A percentile compares a stretch with the other conserved stretches of the same genome.
Conservation (phyloP, 352 stramenopile genomes). For the Pythium periplocum region DNA sequence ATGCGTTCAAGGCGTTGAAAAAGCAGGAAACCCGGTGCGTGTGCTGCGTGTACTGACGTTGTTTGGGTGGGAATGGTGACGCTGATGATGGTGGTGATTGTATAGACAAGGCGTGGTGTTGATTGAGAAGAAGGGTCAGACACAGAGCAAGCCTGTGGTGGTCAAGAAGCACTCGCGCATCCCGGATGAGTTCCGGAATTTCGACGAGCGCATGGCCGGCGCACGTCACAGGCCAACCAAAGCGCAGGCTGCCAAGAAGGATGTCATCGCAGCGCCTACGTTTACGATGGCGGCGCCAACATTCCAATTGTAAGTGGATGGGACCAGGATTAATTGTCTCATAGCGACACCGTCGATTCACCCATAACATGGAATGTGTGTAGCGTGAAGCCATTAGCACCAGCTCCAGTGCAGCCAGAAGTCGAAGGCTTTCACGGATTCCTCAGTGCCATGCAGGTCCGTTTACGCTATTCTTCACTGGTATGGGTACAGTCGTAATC, state of each 20-base stretch:
- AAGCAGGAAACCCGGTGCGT: slow-evolving; percentile 54
- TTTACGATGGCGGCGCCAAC: slow-evolving; percentile 61
- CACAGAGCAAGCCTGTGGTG: slow-evolving; percentile 14
- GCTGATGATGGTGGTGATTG: neutral
- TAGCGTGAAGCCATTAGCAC: neutral
- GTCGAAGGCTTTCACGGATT: slow-evolving; percentile 71
- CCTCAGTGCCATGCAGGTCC: slow-evolving; percentile 46
- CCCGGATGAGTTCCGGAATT: slow-evolving; percentile 68
- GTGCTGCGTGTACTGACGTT: neutral
- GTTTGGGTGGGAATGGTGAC: neutral
- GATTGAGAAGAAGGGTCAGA: slow-evolving; percentile 32
- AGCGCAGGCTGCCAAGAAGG: slow-evolving; percentile 22
- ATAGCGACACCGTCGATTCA: neutral
- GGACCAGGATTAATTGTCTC: neutral
- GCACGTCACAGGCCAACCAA: no score
- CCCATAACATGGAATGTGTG: no score
- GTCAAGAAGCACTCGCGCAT: slow-evolving; percentile 28
- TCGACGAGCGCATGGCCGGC: slow-evolving; percentile 63
- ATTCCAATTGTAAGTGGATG: slow-evolving; percentile 59
- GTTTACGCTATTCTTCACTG: neutral
- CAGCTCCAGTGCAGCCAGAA: slow-evolving; percentile 17
- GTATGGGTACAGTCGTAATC: no score
- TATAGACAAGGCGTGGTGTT: slow-evolving; percentile 29
- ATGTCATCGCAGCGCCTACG: slow-evolving; percentile 38
- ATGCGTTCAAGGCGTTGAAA: slow-evolving; percentile 64